phyloP scores from a whole-genome alignment of 257 asterid genomes.

The Echium plantagineum region DNA sequence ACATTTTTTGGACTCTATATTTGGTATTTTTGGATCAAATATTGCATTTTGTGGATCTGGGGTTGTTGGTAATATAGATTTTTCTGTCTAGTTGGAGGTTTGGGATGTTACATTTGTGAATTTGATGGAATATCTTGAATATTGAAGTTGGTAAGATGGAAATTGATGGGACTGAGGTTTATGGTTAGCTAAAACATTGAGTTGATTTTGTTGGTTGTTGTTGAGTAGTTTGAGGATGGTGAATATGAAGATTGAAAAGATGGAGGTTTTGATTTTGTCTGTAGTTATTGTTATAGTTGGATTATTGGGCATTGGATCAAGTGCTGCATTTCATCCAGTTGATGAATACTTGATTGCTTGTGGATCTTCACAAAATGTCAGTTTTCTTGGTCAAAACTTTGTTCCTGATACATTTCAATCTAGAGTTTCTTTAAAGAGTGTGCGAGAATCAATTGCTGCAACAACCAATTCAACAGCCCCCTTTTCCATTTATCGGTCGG shows the following conservation, averaged over 20 bases:
- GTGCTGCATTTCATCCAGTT: constrained; percentile 26
- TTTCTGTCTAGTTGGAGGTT: background rate
- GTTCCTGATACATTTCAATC: constrained; percentile 26
- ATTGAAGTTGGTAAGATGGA: background rate
- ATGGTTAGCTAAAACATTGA: background rate
- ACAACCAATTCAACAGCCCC: constrained; percentile 26
- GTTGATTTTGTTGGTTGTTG: background rate
- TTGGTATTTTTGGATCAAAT: background rate
- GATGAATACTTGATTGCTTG: constrained; percentile 30
- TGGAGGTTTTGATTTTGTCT: constrained; percentile 13
- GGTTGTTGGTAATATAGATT: background rate
- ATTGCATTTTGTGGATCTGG: constrained; percentile 12
- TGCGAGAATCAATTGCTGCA: constrained; percentile 14
- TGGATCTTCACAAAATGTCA: constrained; percentile 34
- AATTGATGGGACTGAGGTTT: background rate
- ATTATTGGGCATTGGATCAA: constrained; percentile 9
- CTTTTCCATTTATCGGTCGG: constrained; percentile 27
- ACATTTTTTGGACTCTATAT: constrained; percentile 5
- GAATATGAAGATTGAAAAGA: constrained; percentile 6
- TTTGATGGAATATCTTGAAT: background rate
- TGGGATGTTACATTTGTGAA: background rate
- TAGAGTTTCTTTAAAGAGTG: constrained; percentile 19
- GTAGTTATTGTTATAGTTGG: constrained; percentile 15
- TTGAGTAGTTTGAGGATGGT: constrained; percentile 10
- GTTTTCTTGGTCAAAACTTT: constrained; percentile 25